phyloP scores from a whole-genome alignment of 352 stramenopile species.

The Pythium pectinolyticum region DNA sequence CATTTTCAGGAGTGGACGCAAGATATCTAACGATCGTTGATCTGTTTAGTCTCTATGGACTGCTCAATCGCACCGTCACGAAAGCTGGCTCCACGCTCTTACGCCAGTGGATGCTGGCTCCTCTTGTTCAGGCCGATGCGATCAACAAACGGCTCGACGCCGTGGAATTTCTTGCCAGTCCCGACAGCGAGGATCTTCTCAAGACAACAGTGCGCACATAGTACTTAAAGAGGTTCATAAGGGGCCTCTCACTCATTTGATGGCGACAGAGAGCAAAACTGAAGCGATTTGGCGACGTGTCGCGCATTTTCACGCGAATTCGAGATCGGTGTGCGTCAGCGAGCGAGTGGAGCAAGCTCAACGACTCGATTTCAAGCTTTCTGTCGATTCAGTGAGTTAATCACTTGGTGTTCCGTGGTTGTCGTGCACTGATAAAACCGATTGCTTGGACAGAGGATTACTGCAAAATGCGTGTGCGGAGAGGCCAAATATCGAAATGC shows the following conservation, averaged over 20 bases:
- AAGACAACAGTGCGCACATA: constrained; percentile 46
- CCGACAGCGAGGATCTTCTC: constrained; percentile 58
- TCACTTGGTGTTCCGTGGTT: constrained; percentile 30
- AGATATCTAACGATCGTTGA: not conserved
- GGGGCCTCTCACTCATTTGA: not conserved
- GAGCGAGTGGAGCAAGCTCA: constrained; percentile 66
- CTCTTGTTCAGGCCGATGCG: constrained; percentile 42
- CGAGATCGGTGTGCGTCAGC: constrained; percentile 63
- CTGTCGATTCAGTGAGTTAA: constrained; percentile 54
- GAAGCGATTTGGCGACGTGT: constrained; percentile 64
- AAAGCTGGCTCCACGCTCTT: constrained; percentile 61
- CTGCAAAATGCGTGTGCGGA: constrained; percentile 10
- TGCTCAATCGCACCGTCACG: constrained; percentile 81
- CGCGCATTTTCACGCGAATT: constrained; percentile 61
- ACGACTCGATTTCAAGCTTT: constrained; percentile 59
- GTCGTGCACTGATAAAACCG: not conserved
- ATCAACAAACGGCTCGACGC: constrained; percentile 61
- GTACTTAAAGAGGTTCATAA: not conserved
- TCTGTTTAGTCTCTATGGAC: constrained; percentile 56
- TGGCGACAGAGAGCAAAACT: constrained; percentile 52
- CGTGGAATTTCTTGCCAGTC: constrained; percentile 56
- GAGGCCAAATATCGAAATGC: constrained; percentile 13
- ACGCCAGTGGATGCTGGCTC: constrained; percentile 77
- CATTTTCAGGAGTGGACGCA: too few species aligned
- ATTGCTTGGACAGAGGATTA: constrained; percentile 9